These are phyloP conservation scores for Calonectria ilicicola DNA, from an alignment of 2,329 filamentous ascomycete genomes.

Conservation along the genomic window DNA sequence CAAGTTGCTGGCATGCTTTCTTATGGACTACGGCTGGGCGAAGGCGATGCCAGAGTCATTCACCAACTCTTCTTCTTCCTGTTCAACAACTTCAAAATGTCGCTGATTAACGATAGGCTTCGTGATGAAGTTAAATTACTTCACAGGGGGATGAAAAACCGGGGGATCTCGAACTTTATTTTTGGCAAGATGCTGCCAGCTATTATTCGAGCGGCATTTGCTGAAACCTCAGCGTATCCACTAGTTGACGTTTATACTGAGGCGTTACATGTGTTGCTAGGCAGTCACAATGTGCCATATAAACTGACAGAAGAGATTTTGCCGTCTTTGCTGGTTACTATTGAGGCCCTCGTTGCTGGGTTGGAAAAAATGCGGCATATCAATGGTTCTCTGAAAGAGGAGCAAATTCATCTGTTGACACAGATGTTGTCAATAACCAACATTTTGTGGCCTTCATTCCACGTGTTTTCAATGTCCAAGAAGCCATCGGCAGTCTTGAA, in stretches of 20 bases:
- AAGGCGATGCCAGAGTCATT: constrained; percentile 60
- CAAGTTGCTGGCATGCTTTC: constrained; percentile 67
- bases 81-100: constrained; percentile 68
- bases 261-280: constrained; percentile 54
- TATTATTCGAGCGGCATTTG: constrained; percentile 55
- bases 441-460: constrained; percentile 46
- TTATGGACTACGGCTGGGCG: constrained; percentile 66
- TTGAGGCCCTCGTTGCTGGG: constrained; percentile 46
- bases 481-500: constrained; percentile 30
- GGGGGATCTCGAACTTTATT: constrained; percentile 59
- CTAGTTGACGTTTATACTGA: constrained; percentile 63
- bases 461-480: constrained; percentile 31
- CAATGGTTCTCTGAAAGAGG: constrained; percentile 31
- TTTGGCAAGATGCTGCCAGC: constrained; percentile 66
- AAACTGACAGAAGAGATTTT: constrained; percentile 52
- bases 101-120: constrained; percentile 62
- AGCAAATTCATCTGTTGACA: constrained; percentile 44
- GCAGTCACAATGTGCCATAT: constrained; percentile 48
- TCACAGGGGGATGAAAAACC: constrained; percentile 60
- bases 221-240: constrained; percentile 54
- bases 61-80: constrained; percentile 68
- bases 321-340: constrained; percentile 46
- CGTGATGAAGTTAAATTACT: constrained; percentile 60
- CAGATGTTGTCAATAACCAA: constrained; percentile 46
- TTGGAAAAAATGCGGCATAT: constrained; percentile 41